Percentiles rank a stretch among this genome's conserved stretches.
Conservation (phyloP, 805 yeast genomes). For the Hanseniaspora opuntiae region DNA sequence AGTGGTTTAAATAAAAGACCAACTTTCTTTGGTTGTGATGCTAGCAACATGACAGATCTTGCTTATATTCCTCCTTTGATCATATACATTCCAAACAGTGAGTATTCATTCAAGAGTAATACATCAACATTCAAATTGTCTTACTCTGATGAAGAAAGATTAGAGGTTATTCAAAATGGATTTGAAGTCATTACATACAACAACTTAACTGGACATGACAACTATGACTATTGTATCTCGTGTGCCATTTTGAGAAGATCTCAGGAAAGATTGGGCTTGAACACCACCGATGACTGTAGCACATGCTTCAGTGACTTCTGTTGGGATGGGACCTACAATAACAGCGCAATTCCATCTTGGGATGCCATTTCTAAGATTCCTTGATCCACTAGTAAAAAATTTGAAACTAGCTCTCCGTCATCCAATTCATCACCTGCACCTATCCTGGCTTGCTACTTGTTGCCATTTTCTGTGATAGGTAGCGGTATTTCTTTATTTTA, state of each 20-base stretch:
- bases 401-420: constrained; percentile 1
- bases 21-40: constrained; percentile 72
- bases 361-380: neutral
- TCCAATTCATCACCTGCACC: neutral
- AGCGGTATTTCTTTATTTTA: constrained; percentile 1
- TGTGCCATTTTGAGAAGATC: constrained; percentile 75
- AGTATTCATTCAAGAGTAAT: constrained; percentile 52
- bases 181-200: constrained; percentile 53
- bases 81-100: constrained; percentile 64
- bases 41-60: constrained; percentile 45
- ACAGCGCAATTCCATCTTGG: constrained; percentile 4
- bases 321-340: constrained; percentile 43
- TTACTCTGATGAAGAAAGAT: constrained; percentile 44
- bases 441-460: neutral
- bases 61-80: constrained; percentile 54
- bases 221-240: constrained; percentile 63
- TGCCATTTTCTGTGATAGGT: neutral
- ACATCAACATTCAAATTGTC: constrained; percentile 59
- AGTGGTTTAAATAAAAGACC: constrained; percentile 55
- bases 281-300: constrained; percentile 56
- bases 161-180: constrained; percentile 56
- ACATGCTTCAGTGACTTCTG: constrained; percentile 61
- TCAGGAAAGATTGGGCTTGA: constrained; percentile 49
- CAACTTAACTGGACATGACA: constrained; percentile 52
- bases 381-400: neutral